phyloP scores from a whole-genome alignment of 2,329 filamentous ascomycete species.

The Drechslerella stenobrocha region DNA sequence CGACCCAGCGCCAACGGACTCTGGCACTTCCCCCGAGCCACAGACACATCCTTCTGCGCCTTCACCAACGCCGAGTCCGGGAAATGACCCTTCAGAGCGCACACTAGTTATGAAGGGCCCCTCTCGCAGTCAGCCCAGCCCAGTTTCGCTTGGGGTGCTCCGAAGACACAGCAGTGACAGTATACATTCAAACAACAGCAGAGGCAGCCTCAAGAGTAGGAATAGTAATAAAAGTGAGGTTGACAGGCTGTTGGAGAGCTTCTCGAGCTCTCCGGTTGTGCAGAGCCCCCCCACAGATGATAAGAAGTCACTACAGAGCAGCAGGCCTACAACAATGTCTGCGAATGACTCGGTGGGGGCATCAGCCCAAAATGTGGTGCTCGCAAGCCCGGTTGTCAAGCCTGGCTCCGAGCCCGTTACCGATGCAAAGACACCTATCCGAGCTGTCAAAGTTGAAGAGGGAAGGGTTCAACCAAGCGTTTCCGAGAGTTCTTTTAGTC shows the following conservation, averaged over 20 bases:
- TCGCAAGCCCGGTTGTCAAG: constrained; percentile 24
- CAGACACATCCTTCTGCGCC: background rate
- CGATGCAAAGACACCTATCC: constrained; percentile 39
- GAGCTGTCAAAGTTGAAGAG: constrained; percentile 30
- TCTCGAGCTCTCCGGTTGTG: constrained; percentile 64
- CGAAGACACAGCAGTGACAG: constrained; percentile 56
- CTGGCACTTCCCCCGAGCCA: background rate
- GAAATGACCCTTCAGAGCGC: constrained; percentile 28
- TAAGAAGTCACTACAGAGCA: constrained; percentile 13
- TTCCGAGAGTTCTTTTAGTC: too few species aligned
- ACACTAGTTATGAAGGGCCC: constrained; percentile 47
- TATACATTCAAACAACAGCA: constrained; percentile 57
- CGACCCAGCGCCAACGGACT: constrained; percentile 14
- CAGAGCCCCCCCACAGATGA: constrained; percentile 55
- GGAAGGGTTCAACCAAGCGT: constrained; percentile 13
- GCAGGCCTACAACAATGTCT: constrained; percentile 21
- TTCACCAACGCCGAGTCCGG: background rate
- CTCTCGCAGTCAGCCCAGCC: constrained; percentile 50
- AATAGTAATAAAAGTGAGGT: constrained; percentile 66
- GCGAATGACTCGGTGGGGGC: constrained; percentile 13
- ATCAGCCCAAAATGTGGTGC: constrained; percentile 10
- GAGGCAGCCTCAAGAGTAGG: constrained; percentile 61
- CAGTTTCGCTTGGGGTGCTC: constrained; percentile 51
- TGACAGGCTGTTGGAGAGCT: constrained; percentile 72
- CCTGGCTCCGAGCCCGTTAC: constrained; percentile 30